Conservation (phyloP, 2,329 filamentous ascomycete species). For the Helotiales sp. region DNA sequence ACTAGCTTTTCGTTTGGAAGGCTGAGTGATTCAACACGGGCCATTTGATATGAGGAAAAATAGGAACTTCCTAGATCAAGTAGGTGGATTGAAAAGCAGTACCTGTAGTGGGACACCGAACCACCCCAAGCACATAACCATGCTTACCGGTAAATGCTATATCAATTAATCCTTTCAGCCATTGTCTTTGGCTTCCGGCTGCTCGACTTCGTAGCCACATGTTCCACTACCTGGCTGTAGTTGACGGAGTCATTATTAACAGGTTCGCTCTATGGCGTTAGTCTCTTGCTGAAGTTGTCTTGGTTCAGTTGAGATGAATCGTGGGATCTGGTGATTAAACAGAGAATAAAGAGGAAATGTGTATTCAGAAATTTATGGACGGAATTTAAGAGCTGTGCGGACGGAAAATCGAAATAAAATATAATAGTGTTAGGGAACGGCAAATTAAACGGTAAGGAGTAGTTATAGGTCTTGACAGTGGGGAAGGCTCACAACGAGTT, state of each 20-base stretch:
- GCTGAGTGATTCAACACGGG: not conserved
- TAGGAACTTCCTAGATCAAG: not conserved
- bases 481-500: not conserved
- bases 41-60: not conserved
- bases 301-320: not conserved
- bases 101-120: not conserved
- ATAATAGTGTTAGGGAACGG: not conserved
- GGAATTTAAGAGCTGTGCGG: not conserved
- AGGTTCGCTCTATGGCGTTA: no score
- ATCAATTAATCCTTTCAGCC: not conserved
- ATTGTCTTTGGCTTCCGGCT: not conserved
- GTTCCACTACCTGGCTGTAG: not conserved
- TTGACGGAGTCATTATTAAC: no score
- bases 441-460: not conserved
- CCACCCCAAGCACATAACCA: not conserved
- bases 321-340: not conserved
- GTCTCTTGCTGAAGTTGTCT: no score
- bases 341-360: not conserved
- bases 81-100: not conserved
- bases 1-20: not conserved
- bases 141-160: not conserved
- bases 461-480: not conserved
- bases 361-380: not conserved
- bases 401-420: not conserved
- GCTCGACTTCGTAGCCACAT: not conserved